Evolutionary conservation across 2,329 filamentous ascomycete genomes (phyloP), one percentile per base, ranked within the genome.

Genomic region (Neonectria sp.): DNA sequence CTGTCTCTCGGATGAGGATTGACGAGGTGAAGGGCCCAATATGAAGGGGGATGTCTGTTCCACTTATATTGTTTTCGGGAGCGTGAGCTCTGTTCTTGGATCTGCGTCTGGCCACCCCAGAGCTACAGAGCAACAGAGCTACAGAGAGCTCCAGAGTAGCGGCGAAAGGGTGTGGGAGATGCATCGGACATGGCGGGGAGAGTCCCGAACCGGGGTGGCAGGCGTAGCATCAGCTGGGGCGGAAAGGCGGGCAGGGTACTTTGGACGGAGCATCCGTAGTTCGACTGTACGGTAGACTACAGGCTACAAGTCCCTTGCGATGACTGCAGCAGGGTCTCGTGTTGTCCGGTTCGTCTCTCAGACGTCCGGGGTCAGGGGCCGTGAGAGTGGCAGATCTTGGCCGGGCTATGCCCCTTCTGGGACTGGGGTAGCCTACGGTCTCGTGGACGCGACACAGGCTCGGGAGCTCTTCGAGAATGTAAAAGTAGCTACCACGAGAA

Each of bases 51-150:
- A 68, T 58, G 55, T 29, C 29, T 31, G 51, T 65, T 71, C 62
- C 68, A 71, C 72, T 76, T 76, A 76, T 76, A 76, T 64, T 55
- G 60, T 66, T 45, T 53, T 65, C 57, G 58, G 63, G 12, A 67
- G 51, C 29, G 48, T 49, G 45, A 64, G 53, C 27, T 46, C 64
- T 63, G 51, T 40, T 9, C 43, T 21, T 53, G 60, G 62, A 61
- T 66, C 59, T 52, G 35, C 21, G 53, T 60, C 62, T 73, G 63
- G 52, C 55, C 67, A 63, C 33, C 49, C 25, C 63, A 27, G 63
- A 69, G 37, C 27, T 59, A 29, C 40, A 45, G 9, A 24, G 40
- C 40, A 45, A 45, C 3, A 17, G 12, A 24, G n/a, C 52, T 60
- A 60, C 12, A 55, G 11, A n/a, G 37, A 27, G 31, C 35, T 53